Base-by-base conservation (phyloP, 2,329 filamentous ascomycete species). In the Sordariomycetes sp. region DNA sequence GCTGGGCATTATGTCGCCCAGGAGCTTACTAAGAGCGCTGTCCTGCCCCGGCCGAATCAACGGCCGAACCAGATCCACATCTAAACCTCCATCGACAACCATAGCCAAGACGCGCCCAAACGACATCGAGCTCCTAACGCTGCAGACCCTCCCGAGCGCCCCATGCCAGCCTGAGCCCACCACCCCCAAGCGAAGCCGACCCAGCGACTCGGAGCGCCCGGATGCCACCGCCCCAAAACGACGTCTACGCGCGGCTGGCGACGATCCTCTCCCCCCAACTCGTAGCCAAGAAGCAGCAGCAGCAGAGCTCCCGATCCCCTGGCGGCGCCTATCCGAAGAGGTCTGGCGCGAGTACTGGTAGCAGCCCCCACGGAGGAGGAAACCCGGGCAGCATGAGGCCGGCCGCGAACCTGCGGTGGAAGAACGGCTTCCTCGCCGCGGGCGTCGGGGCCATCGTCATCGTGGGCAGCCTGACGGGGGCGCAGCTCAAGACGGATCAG, bases 381-480 rank as follows among this genome's bases (percentile, higher is more conserved):
- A 12, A n/a, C 9, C 23, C 9, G 23, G 23, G 23, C 23, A 25
- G 23, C 23, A 15, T 9, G 18, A n/a, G n/a, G n/a, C n/a, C n/a
- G n/a, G n/a, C n/a, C n/a, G n/a, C n/a, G n/a, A n/a, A n/a, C n/a
- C n/a, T n/a, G n/a, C n/a, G n/a, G n/a, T n/a, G n/a, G n/a, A 38
- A 35, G 18, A 25, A 21, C 14, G 36, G 32, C 21, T 23, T 36
- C 19, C 42, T 50, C 36, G 66, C 67, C n/a, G 56, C 49, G 21
- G 65, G 63, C 21, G 59, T 68, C 40, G 61, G 58, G 4, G 64
- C 64, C 39, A 58, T 68, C 37, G 58, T 67, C 39, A 53, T 62
- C 38, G 63, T 67, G 21, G 66, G 66, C 38, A 50, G 61, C 29
- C 54, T 66, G 30, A 69, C 68, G 36, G 68, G 68, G 33, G 68